Evolutionary conservation across 495 filamentous ascomycete species (phyloP), one percentile per base, ranked within the genome.

Genomic region (Xylaria flabelliformis): DNA sequence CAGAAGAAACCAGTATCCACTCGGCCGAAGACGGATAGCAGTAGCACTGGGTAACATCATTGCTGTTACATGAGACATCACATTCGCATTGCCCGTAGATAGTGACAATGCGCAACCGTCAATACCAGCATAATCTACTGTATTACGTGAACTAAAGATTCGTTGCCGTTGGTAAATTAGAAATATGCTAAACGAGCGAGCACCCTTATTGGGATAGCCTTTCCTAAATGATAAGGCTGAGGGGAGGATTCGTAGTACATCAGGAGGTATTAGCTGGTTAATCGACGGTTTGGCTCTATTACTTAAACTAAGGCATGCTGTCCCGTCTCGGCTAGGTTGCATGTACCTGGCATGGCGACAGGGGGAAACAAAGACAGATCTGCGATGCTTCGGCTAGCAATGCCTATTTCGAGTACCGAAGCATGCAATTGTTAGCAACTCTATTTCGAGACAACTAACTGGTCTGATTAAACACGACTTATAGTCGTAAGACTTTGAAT

Each of bases 31-130:
- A 36, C 71, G n/a, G 61, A 69, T 17, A 53, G 74, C 48, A 53
- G 68, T 51, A 77, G 72, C 66, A 71, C 73, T 64, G 77, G 71
- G 70, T 79, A 79, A 41, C 56, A 39, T 44, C 26, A 21, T 41
- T 29, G 34, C 56, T 44, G 48, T 53, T 21, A 51, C 34, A 67
- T 24, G 5, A 67, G 21, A 55, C 19, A 26, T 36, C 48, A 5
- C 36, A 24, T 34, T 26, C n/a, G 17, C n/a, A 50, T 17, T 1
- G n/a, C n/a, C 46, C 8, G 34, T 59, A 58, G 21, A 56, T 48
- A 34, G 67, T 10, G 36, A 39, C 36, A 58, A 69, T 46, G 36
- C 39, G 12, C 36, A 48, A 4, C 9, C 9, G 21, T 34, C 26
- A 53, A 21, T 59, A 32, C 26, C 48, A 17, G 19, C 39, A 15